Evolutionary conservation across 306 rosid species (phyloP).

Genomic region (Abrus pulchellus): DNA sequence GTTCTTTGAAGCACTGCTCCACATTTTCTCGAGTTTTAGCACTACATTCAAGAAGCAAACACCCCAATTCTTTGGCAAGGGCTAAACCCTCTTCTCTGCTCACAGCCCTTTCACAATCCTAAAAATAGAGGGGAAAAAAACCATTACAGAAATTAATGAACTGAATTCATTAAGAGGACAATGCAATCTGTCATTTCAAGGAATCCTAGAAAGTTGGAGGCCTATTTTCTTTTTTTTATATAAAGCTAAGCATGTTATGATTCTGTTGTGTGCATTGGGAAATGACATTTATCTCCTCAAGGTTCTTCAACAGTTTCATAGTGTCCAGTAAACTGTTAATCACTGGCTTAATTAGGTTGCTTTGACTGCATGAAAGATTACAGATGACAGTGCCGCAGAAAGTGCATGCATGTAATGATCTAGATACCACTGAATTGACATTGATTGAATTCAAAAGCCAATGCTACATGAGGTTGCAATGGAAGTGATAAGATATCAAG

Average conservation of each 20-base stretch:
- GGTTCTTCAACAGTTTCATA: slow-evolving; percentile 14
- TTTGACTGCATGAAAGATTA: slow-evolving; percentile 4
- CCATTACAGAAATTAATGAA: slow-evolving; percentile 6
- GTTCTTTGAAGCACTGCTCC: slow-evolving; percentile 91
- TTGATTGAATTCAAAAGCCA: neutral
- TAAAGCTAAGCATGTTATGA: slow-evolving; percentile 10
- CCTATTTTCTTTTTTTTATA: neutral
- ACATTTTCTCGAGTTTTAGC: slow-evolving; percentile 95
- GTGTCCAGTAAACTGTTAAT: neutral
- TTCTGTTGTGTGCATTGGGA: neutral
- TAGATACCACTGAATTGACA: slow-evolving; percentile 24
- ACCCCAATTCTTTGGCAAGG: slow-evolving; percentile 87
- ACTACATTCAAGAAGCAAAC: slow-evolving; percentile 86
- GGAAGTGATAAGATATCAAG: neutral
- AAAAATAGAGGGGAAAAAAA: slow-evolving; percentile 26
- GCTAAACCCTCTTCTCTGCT: slow-evolving; percentile 92
- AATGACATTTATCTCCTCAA: slow-evolving; percentile 4
- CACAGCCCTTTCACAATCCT: slow-evolving; percentile 93
- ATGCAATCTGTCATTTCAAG: neutral
- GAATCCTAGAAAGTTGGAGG: neutral
- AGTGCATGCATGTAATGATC: slow-evolving; percentile 4
- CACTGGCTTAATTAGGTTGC: neutral
- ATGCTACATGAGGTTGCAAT: neutral
- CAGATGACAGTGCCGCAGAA: neutral
- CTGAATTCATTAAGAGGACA: neutral